phyloP scores from a whole-genome alignment of 441 rosid genomes.

The Dalechampia spathulata region DNA sequence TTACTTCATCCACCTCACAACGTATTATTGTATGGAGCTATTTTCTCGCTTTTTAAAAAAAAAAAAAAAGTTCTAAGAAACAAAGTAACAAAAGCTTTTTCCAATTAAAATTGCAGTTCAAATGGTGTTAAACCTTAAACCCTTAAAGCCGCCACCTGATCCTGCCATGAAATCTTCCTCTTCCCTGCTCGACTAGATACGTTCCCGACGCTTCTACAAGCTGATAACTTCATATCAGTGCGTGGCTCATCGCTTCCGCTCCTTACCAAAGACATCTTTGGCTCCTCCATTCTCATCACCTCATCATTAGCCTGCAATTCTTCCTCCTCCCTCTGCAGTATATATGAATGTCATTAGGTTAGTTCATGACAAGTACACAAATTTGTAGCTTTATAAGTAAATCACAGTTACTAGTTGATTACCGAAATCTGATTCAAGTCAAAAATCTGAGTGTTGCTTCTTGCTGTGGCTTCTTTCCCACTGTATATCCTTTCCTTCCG shows the following conservation, averaged over 20 bases:
- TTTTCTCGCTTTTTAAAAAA: no score
- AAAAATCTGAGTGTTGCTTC: slow-evolving; percentile 34
- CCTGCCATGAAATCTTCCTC: slow-evolving; percentile 95
- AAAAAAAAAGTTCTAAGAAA: no score
- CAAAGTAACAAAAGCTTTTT: no score
- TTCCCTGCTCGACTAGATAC: slow-evolving; percentile 54
- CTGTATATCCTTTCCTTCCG: slow-evolving; percentile 42
- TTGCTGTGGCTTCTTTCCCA: slow-evolving; percentile 33
- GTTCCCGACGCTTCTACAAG: slow-evolving; percentile 50
- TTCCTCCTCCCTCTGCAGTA: slow-evolving; percentile 71
- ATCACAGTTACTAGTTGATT: slow-evolving; percentile 13
- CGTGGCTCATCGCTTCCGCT: slow-evolving; percentile 41
- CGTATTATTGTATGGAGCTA: no score
- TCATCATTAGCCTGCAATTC: slow-evolving; percentile 40
- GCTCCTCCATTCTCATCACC: slow-evolving; percentile 34
- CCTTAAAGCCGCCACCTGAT: slow-evolving; percentile 82
- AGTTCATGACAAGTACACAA: slow-evolving; percentile 8
- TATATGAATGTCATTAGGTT: slow-evolving; percentile 1
- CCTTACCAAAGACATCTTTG: slow-evolving; percentile 27
- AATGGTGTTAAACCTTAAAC: slow-evolving; percentile 45
- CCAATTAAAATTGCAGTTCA: no score
- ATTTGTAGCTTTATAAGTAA: background rate
- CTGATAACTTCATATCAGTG: slow-evolving; percentile 41
- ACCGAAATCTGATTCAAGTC: slow-evolving; percentile 91
- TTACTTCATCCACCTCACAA: no score